A percentile compares a stretch with the other conserved stretches of the same genome.
Conservation (phyloP, 805 yeast genomes). For the Wickerhamomyces xylosicus region DNA sequence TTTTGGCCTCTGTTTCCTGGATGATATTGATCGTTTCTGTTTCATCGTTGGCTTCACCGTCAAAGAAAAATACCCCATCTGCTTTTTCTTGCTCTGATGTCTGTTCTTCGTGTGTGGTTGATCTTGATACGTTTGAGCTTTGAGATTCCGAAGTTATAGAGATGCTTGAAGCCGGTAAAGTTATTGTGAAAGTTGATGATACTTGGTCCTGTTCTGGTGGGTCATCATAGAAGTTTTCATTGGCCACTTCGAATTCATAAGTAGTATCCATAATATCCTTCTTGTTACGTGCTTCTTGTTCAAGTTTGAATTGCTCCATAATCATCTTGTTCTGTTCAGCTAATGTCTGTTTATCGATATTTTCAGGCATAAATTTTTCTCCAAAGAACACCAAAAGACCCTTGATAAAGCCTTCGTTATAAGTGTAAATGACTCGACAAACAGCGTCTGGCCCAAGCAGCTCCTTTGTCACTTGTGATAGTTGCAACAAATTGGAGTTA, state of each 20-base stretch:
- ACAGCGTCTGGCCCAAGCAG: conserved; percentile 33
- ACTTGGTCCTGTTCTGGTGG: too few relatives aligned
- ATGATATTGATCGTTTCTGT: neutral
- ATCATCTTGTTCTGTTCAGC: neutral
- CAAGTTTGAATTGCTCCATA: neutral
- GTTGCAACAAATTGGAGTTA: conserved; percentile 43
- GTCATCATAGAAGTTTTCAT: too few relatives aligned
- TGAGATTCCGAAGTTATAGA: too few relatives aligned
- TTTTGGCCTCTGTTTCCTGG: neutral
- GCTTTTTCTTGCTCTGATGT: too few relatives aligned
- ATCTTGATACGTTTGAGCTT: too few relatives aligned
- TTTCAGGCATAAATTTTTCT: conserved; percentile 23
- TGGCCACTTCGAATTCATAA: too few relatives aligned
- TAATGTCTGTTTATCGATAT: conserved; percentile 5
- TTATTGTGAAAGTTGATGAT: too few relatives aligned
- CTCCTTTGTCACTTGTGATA: conserved; percentile 34
- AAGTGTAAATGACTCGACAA: conserved; percentile 36
- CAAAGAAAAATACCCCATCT: neutral
- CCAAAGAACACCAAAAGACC: conserved; percentile 61
- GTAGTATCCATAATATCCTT: neutral
- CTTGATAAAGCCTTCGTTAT: conserved; percentile 31
- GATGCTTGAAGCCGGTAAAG: too few relatives aligned
- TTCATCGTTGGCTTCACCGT: neutral
- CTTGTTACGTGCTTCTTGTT: neutral
- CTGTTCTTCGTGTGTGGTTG: too few relatives aligned